These are phyloP conservation scores for Ormosia semicastrata DNA, from an alignment of 306 rosid genomes.

Conservation along the genomic window DNA sequence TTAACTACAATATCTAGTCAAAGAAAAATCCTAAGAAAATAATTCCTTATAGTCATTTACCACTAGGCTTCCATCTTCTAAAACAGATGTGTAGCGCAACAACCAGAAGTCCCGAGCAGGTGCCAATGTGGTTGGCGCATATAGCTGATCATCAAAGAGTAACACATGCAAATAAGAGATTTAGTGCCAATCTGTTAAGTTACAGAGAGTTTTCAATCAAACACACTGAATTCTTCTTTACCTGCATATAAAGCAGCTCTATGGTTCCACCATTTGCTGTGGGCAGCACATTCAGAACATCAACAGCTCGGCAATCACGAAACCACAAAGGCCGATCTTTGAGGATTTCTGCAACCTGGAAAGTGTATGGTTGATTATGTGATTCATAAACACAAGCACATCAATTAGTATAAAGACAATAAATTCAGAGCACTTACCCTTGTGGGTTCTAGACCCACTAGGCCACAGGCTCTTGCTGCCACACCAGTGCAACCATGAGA, in stretches of 20 bases:
- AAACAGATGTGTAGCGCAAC: conserved; percentile 91
- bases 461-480: conserved; percentile 99
- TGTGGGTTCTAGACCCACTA: conserved; percentile 99
- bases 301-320: conserved; percentile 99
- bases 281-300: conserved; percentile 89
- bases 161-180: not conserved
- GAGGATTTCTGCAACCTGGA: conserved; percentile 96
- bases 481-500: conserved; percentile 99
- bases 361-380: conserved; percentile 20
- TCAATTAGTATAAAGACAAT: not conserved
- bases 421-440: conserved; percentile 61
- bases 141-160: conserved; percentile 52
- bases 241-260: conserved; percentile 99
- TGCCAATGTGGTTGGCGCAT: conserved; percentile 90
- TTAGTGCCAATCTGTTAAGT: not conserved
- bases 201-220: not conserved
- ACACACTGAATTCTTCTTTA: not conserved
- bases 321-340: conserved; percentile 95
- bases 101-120: conserved; percentile 98
- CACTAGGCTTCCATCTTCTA: conserved; percentile 98
- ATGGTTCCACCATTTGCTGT: conserved; percentile 97
- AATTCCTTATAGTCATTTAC: conserved; percentile 38
- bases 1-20: not conserved
- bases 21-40: not conserved
- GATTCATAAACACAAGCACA: conserved; percentile 10